Evolutionary conservation across 2,329 filamentous ascomycete genomes (phyloP).

Genomic region (Calonectria pteridis): DNA sequence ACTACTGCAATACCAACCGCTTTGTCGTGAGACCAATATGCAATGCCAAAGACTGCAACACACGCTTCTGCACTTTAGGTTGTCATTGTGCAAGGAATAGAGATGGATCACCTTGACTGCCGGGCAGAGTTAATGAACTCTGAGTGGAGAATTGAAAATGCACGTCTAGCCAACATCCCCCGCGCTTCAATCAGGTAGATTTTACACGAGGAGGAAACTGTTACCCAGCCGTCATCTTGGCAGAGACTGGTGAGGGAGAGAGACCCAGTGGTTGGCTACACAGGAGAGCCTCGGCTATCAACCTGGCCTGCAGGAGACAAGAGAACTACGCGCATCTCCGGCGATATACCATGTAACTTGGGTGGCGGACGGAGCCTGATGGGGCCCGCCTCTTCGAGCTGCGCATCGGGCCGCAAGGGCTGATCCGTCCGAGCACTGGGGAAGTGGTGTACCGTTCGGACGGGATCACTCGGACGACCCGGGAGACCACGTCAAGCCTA

Average conservation of each 20-base stretch:
- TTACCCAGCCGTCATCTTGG: not conserved
- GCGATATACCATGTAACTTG: slow-evolving; percentile 24
- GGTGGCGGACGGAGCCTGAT: slow-evolving; percentile 37
- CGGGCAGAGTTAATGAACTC: not conserved
- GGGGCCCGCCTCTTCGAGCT: slow-evolving; percentile 40
- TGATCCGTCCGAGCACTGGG: slow-evolving; percentile 41
- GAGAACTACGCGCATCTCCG: slow-evolving; percentile 16
- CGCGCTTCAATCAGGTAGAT: not conserved
- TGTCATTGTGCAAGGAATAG: not conserved
- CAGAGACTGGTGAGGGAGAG: not conserved
- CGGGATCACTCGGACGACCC: slow-evolving; percentile 37
- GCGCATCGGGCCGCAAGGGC: slow-evolving; percentile 47
- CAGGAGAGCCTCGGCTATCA: not conserved
- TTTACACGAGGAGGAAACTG: not conserved
- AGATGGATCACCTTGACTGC: not conserved
- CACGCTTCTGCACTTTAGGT: not conserved
- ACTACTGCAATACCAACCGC: slow-evolving; percentile 5
- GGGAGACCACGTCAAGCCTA: slow-evolving; percentile 42
- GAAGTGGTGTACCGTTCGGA: slow-evolving; percentile 34
- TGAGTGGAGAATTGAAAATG: not conserved
- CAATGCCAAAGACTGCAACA: not conserved
- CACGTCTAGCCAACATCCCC: not conserved
- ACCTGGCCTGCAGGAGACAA: slow-evolving; percentile 5
- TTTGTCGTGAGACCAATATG: not conserved
- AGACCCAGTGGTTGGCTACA: not conserved